Base-by-base conservation (phyloP, 2,329 filamentous ascomycete genomes). In the Fusarium cyanostomum region DNA sequence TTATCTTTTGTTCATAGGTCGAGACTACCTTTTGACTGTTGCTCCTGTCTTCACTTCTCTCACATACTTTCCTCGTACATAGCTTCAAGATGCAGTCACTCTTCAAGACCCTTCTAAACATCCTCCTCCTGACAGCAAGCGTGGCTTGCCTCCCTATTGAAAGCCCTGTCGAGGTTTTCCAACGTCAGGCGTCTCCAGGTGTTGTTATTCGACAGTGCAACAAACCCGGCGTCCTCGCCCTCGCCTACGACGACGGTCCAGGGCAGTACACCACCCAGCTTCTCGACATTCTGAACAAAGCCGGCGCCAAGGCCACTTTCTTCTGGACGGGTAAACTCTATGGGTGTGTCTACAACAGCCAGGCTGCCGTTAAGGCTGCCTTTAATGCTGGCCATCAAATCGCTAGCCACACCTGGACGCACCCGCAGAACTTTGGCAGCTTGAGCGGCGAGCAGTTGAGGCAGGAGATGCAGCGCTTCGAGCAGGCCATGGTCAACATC, bases 241-340 rank as follows among this genome's bases (percentile, higher is more conserved):
- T 85, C n/a, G 82, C 82, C 2, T 84, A 82, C 59, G 83, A 85
- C 52, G 83, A 85, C 50, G 82, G 82, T 0, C 83, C 83, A 1
- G 82, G 80, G 56, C 70, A 77, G 51, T 84, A 81, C 67, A 86
- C 82, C 0, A 76, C 72, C 3, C 73, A 76, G 41, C 73, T 86
- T 2, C 74, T 86, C n/a, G 81, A 85, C 65, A 81, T 79, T 13
- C 75, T 86, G 15, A 77, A 83, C 65, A 69, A 70, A 4, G 79
- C 77, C 7, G 79, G 77, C 8, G 82, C 79, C 37, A 84, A 84
- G 69, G 83, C 78, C 7, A 86, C 82, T 3, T 85, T 84, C 72
- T 85, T 84, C 74, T 79, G 79, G 68, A 84, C 81, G 0, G 81
- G 81, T 1, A 83, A 80, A 1, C 74, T 83, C 21, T 82, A 82